These are phyloP conservation scores for Russula brevipes DNA, from an alignment of 768 basidiomycete genomes.

Conservation along the genomic window DNA sequence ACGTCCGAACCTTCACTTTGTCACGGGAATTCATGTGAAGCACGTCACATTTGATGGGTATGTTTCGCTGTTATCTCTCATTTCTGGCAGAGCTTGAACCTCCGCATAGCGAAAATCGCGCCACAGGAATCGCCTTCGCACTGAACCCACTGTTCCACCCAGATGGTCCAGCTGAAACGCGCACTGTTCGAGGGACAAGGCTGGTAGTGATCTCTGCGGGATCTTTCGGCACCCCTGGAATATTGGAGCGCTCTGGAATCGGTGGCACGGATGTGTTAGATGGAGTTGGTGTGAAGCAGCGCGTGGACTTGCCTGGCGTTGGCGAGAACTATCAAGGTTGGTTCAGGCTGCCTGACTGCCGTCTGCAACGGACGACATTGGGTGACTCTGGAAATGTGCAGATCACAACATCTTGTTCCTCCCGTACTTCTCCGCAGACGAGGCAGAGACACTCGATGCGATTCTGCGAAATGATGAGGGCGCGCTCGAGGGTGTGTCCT, in stretches of 20 bases:
- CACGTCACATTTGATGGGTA: constrained; percentile 35
- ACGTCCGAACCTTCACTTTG: constrained; percentile 33
- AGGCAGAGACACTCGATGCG: constrained; percentile 26
- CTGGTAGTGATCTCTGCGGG: constrained; percentile 40
- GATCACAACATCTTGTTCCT: constrained; percentile 21
- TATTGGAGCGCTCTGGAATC: constrained; percentile 52
- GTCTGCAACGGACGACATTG: background rate
- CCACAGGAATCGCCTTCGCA: constrained; percentile 37
- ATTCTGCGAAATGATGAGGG: constrained; percentile 21
- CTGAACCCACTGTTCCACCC: constrained; percentile 30
- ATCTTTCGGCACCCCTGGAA: constrained; percentile 41
- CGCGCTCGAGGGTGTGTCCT: constrained; percentile 24
- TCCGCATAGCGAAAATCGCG: constrained; percentile 32
- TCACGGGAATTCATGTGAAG: constrained; percentile 34
- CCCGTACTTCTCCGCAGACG: constrained; percentile 21
- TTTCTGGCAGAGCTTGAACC: background rate
- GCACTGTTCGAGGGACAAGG: constrained; percentile 31
- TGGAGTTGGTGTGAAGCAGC: constrained; percentile 29
- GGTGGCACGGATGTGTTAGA: constrained; percentile 33
- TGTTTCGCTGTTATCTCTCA: constrained; percentile 7
- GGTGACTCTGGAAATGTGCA: constrained; percentile 5
- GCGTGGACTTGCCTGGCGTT: constrained; percentile 39
- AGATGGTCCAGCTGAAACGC: constrained; percentile 7
- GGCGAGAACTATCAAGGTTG: constrained; percentile 41
- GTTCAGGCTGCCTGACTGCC: background rate